phyloP scores from a whole-genome alignment of 257 asterid genomes.

The Thymus quinquecostatus region DNA sequence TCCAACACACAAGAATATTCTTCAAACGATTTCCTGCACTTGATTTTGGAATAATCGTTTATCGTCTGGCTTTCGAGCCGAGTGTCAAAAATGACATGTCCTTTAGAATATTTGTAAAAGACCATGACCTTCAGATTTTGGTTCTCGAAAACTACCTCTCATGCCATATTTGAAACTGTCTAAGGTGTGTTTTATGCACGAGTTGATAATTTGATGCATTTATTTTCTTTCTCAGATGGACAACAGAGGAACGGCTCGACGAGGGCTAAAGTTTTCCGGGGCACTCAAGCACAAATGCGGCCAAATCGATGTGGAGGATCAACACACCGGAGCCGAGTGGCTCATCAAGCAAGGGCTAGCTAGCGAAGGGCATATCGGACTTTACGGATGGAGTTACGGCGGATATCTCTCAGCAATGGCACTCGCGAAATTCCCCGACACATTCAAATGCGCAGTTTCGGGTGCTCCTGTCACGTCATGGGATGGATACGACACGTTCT shows the following conservation, averaged over 20 bases:
- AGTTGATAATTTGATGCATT: conserved; percentile 4
- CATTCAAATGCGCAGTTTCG: conserved; percentile 72
- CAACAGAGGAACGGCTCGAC: conserved; percentile 91
- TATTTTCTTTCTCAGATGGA: conserved; percentile 69
- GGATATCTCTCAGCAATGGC: conserved; percentile 91
- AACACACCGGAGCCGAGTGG: conserved; percentile 81
- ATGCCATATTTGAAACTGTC: too few species aligned
- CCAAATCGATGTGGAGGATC: conserved; percentile 77
- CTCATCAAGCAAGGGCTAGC: conserved; percentile 74
- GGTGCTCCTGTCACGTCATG: conserved; percentile 99
- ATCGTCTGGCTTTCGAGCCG: too few species aligned
- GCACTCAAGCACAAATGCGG: conserved; percentile 84
- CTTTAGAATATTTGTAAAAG: too few species aligned
- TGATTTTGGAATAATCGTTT: background rate
- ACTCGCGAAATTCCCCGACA: conserved; percentile 66
- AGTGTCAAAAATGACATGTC: too few species aligned
- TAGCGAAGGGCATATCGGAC: conserved; percentile 64
- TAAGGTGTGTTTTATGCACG: background rate
- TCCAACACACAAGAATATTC: background rate
- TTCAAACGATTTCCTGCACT: background rate
- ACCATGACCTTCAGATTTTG: too few species aligned
- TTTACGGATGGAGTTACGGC: conserved; percentile 96
- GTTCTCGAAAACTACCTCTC: too few species aligned
- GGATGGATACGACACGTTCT: conserved; percentile 93
- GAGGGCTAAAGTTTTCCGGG: conserved; percentile 84